Percentiles rank a stretch among this genome's conserved stretches.
Evolutionary conservation across 306 rosid genomes (phyloP).

Genomic region (Abrus pulchellus): DNA sequence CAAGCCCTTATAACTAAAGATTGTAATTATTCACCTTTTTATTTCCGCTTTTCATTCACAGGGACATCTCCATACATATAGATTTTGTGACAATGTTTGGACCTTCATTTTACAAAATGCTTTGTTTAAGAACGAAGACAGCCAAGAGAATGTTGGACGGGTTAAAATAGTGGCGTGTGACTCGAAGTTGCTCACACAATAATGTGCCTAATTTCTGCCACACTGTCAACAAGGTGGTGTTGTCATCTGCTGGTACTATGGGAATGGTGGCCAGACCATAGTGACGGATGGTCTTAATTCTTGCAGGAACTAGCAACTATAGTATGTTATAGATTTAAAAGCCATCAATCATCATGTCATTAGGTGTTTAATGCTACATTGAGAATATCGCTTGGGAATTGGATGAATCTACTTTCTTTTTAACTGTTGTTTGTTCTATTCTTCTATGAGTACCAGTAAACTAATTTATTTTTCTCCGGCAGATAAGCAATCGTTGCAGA

Average conservation of each 20-base stretch:
- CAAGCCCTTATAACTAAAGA: slow-evolving; percentile 19
- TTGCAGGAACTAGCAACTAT: slow-evolving; percentile 51
- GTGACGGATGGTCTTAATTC: slow-evolving; percentile 44
- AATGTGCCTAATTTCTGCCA: slow-evolving; percentile 42
- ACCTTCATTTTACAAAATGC: slow-evolving; percentile 93
- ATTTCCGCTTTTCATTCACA: slow-evolving; percentile 46
- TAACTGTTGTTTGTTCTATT: slow-evolving; percentile 7
- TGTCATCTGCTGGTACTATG: slow-evolving; percentile 37
- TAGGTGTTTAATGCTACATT: slow-evolving; percentile 49
- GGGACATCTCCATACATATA: slow-evolving; percentile 98
- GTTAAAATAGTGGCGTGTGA: slow-evolving; percentile 98
- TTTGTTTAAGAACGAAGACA: slow-evolving; percentile 70
- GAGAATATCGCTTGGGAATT: slow-evolving; percentile 46
- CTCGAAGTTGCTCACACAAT: slow-evolving; percentile 89
- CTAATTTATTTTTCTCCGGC: slow-evolving; percentile 6
- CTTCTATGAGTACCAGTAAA: slow-evolving; percentile 11
- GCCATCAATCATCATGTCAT: slow-evolving; percentile 51
- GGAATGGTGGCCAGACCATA: slow-evolving; percentile 47
- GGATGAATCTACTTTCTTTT: slow-evolving; percentile 43
- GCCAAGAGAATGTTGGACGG: slow-evolving; percentile 67
- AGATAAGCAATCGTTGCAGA: background rate
- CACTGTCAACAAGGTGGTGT: slow-evolving; percentile 42
- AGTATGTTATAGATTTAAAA: slow-evolving; percentile 51
- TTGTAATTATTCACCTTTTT: slow-evolving; percentile 14
- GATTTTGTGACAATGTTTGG: slow-evolving; percentile 98